Evolutionary conservation across 2,329 filamentous ascomycete species (phyloP).

Genomic region (Exophiala xenobiotica): DNA sequence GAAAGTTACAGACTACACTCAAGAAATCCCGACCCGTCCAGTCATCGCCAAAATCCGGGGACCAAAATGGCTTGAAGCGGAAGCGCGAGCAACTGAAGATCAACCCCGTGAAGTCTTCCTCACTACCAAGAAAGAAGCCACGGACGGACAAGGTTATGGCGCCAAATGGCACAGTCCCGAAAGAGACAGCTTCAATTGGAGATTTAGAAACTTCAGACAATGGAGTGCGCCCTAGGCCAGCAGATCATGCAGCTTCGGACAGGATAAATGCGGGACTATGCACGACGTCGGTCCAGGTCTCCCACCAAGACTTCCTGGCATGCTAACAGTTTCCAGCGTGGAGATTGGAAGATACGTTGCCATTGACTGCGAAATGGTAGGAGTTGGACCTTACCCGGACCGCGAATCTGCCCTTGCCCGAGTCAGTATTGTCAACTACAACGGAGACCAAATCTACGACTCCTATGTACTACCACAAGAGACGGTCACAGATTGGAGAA

Average conservation of each 20-base stretch:
- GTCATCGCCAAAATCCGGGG: conserved; percentile 33
- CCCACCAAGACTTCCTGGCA: not conserved
- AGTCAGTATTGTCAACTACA: conserved; percentile 89
- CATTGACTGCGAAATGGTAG: conserved; percentile 98
- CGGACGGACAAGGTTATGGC: conserved; percentile 14
- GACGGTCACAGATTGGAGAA: conserved; percentile 85
- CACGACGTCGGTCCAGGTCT: conserved; percentile 10
- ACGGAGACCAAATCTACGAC: conserved; percentile 90
- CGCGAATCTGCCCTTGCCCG: conserved; percentile 76
- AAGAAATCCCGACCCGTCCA: conserved; percentile 35
- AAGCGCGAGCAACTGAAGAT: conserved; percentile 18
- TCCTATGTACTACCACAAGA: conserved; percentile 80
- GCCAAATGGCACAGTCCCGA: conserved; percentile 31
- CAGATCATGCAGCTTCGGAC: conserved; percentile 5
- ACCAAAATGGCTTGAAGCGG: conserved; percentile 35
- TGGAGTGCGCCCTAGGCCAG: conserved; percentile 5
- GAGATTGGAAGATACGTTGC: conserved; percentile 86
- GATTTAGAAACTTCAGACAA: conserved; percentile 12
- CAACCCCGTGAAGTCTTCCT: conserved; percentile 8
- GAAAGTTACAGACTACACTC: conserved; percentile 49
- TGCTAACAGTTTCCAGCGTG: conserved; percentile 45
- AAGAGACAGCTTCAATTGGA: conserved; percentile 53
- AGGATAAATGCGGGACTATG: conserved; percentile 21
- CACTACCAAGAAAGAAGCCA: conserved; percentile 15
- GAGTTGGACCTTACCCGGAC: conserved; percentile 63